phyloP scores from a whole-genome alignment of 2,329 filamentous ascomycete genomes.

The Diaporthe vexans region DNA sequence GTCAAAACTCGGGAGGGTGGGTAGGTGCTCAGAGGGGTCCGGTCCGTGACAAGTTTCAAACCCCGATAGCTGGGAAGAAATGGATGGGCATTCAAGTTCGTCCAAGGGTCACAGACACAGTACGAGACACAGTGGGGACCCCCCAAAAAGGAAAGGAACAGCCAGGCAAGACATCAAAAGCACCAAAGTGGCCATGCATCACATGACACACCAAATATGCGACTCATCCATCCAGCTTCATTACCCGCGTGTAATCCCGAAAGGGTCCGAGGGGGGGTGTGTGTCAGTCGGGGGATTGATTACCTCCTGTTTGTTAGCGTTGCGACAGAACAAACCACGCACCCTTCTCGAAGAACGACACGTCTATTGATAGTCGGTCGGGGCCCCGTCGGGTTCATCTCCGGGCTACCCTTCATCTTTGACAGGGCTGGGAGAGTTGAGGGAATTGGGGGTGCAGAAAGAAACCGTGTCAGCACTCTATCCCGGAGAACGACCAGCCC shows the following conservation, averaged over 20 bases:
- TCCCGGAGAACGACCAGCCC: neutral
- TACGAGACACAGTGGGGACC: neutral
- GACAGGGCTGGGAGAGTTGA: neutral
- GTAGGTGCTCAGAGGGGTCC: too few species aligned
- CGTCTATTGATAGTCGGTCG: slow-evolving; percentile 13
- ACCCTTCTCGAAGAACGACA: slow-evolving; percentile 24
- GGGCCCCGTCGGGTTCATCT: slow-evolving; percentile 5
- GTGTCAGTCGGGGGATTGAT: too few species aligned
- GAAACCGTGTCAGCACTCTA: slow-evolving; percentile 23
- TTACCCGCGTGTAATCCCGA: neutral
- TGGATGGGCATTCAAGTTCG: too few species aligned
- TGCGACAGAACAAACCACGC: slow-evolving; percentile 33
- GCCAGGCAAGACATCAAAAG: slow-evolving; percentile 14
- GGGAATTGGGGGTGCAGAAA: neutral
- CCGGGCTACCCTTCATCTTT: neutral
- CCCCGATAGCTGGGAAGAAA: too few species aligned
- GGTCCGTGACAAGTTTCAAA: too few species aligned
- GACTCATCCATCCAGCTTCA: neutral
- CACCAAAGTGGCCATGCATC: neutral
- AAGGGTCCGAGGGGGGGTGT: neutral
- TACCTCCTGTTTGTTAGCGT: neutral
- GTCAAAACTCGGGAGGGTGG: too few species aligned
- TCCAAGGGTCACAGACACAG: too few species aligned
- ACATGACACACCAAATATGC: slow-evolving; percentile 33
- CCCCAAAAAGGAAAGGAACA: neutral